A percentile compares a stretch with the other conserved stretches of the same genome.
phyloP scores from a whole-genome alignment of 176 grass and related monocot species.

The Lolium perenne region DNA sequence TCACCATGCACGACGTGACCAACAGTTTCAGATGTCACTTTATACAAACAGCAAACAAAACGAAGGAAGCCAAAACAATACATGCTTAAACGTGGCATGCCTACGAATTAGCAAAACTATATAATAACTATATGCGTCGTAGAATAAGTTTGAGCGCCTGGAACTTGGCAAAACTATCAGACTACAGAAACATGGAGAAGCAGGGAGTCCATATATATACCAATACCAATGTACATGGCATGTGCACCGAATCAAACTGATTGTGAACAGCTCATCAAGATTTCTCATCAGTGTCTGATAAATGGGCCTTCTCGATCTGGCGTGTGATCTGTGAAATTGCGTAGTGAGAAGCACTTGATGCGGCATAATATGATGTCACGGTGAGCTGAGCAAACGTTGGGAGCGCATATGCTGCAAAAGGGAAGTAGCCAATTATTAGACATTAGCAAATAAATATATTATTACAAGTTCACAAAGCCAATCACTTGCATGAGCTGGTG shows the following conservation, averaged over 20 bases:
- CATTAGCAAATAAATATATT: neutral
- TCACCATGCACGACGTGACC: neutral
- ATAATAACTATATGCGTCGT: neutral
- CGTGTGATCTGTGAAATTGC: constrained; percentile 78
- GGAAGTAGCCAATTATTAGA: constrained; percentile 25
- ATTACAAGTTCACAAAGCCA: neutral
- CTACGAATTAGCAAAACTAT: neutral
- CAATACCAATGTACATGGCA: constrained; percentile 29
- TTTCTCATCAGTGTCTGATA: constrained; percentile 46
- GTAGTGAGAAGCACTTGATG: constrained; percentile 79
- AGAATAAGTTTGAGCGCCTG: neutral
- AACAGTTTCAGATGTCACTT: neutral
- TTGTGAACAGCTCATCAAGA: constrained; percentile 39
- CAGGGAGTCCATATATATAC: constrained; percentile 2
- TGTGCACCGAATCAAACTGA: neutral
- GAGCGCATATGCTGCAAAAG: constrained; percentile 64
- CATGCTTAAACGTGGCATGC: neutral
- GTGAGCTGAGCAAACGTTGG: constrained; percentile 88
- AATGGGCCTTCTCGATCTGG: constrained; percentile 63
- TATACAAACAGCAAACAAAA: neutral
- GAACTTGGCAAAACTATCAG: constrained; percentile 16
- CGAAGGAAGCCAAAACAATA: neutral
- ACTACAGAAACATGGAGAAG: neutral
- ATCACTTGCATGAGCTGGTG: neutral
- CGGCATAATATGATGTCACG: constrained; percentile 79